Conservation (phyloP, 257 asterid species). For the Apocynum venetum region DNA sequence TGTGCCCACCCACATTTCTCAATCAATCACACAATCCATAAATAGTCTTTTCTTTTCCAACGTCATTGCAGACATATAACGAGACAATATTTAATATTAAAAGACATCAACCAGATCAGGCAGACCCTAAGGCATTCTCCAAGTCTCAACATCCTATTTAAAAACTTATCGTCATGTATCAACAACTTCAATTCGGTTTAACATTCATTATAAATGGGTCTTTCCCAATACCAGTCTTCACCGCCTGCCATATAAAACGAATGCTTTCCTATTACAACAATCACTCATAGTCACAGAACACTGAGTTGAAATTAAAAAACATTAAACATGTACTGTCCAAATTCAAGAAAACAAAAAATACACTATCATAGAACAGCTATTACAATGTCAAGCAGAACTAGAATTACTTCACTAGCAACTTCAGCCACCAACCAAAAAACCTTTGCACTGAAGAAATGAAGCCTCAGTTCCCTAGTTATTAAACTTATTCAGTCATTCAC, state of each 20-base stretch:
- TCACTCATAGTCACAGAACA: neutral
- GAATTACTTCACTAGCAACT: neutral
- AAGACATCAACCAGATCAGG: neutral
- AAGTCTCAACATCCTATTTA: neutral
- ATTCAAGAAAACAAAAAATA: neutral
- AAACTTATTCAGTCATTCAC: neutral
- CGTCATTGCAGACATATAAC: too few species aligned
- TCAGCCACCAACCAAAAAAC: neutral
- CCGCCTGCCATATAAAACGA: neutral
- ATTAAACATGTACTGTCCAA: neutral
- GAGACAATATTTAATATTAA: too few species aligned
- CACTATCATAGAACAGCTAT: neutral
- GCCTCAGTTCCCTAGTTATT: neutral
- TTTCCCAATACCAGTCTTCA: neutral
- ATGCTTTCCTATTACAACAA: neutral
- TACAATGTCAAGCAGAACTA: neutral
- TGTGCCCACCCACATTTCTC: too few species aligned
- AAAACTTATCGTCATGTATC: neutral
- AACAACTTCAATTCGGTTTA: neutral
- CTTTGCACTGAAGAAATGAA: neutral
- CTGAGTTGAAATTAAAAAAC: neutral
- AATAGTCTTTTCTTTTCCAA: too few species aligned
- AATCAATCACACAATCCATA: too few species aligned
- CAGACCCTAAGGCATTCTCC: neutral
- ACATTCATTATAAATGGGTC: neutral